Conservation (phyloP, 164 flowering plant genomes). For the Buxus sempervirens region DNA sequence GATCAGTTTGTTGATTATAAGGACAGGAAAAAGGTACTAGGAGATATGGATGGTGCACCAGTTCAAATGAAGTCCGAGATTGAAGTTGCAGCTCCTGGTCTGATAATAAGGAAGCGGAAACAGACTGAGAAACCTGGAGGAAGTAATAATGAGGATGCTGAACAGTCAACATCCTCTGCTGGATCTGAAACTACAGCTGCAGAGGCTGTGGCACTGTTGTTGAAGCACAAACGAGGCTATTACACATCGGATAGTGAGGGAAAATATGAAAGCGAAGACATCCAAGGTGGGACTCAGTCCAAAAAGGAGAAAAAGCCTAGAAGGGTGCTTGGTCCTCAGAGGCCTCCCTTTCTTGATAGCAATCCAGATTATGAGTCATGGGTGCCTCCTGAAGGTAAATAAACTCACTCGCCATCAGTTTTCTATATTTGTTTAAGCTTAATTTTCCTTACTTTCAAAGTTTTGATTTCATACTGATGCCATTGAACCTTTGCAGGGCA, state of each 20-base stretch:
- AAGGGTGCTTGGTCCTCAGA: conserved; percentile 84
- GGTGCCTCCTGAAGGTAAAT: conserved; percentile 94
- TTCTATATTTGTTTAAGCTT: not conserved
- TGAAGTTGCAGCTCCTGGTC: conserved; percentile 77
- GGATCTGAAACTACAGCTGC: conserved; percentile 47
- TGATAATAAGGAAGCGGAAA: conserved; percentile 83
- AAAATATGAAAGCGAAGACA: conserved; percentile 14
- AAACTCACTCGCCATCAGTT: not conserved
- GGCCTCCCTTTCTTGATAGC: conserved; percentile 55
- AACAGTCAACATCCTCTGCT: conserved; percentile 25
- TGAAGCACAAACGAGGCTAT: conserved; percentile 70
- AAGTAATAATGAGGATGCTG: conserved; percentile 25
- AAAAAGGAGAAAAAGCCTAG: conserved; percentile 43
- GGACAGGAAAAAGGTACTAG: conserved; percentile 58
- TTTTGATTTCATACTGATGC: conserved; percentile 8
- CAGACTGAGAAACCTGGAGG: conserved; percentile 36
- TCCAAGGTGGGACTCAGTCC: conserved; percentile 7
- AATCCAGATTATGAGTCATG: conserved; percentile 58
- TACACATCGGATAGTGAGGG: conserved; percentile 40
- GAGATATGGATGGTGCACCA: conserved; percentile 19
- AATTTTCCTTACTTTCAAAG: not conserved
- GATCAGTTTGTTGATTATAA: conserved; percentile 82
- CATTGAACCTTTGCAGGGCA: conserved; percentile 60
- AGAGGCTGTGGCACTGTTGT: conserved; percentile 78
- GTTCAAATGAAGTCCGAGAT: conserved; percentile 30